Evolutionary conservation across 345 rosid species (phyloP), one percentile per base, ranked within the genome.

Genomic region (Aquilaria malaccensis): DNA sequence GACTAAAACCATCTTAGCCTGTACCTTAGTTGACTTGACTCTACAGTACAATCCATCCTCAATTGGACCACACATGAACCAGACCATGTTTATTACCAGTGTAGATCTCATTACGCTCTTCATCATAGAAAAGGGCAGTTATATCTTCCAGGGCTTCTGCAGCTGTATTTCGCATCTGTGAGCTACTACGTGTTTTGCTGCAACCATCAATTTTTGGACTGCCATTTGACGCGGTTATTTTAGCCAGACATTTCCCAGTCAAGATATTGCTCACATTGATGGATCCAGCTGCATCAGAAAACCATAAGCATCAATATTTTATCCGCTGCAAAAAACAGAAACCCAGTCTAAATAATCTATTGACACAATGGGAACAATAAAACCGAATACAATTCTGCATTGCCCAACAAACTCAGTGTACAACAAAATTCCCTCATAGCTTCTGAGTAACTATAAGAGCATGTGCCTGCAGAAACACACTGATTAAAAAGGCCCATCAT

Each of bases 181-280:
- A n/a, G 33, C 57, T 29, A 14, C 58, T 53, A 59, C 83, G 72
- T 46, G 83, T 71, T 22, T 37, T 37, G 78, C 91, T 77, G 58
- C 75, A 50, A 22, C 69, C 77, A 1, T 71, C 76, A 22, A 46
- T 81, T 66, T 76, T 79, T 30, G 80, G 84, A 60, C 70, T 58
- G 48, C 93, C 88, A 69, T 76, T 89, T 37, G 70, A 55, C 2
- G 89, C 78, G 46, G 77, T 86, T 77, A 90, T 88, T 67, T 94
- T 94, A 2, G 93, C 96, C 61, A 88, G 79, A 80, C 97, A 94
- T 71, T 94, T 94, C 65, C 99, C 97, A 1, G 95, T 91, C 87
- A 88, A 72, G 72, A 94, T 94, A 55, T 84, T 94, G 84, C 96
- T 88, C 62, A 94, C 71, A 72, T 91, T 90, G 67, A 94, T 91